A percentile compares a stretch with the other conserved stretches of the same genome.
Evolutionary conservation across 257 asterid genomes (phyloP).

Genomic region (Solanum habrochaites): DNA sequence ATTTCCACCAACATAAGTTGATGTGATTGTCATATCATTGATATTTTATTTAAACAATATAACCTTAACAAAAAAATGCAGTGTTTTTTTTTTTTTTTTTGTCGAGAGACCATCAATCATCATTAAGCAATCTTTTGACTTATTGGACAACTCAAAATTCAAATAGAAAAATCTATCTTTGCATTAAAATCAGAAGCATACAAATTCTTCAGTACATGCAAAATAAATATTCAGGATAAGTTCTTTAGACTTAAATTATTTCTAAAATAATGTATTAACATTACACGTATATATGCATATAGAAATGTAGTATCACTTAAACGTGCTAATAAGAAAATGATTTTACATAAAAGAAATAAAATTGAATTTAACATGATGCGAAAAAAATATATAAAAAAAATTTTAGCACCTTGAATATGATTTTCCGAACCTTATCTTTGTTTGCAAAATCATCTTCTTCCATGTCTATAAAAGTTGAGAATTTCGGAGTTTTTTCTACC

Average conservation of each 20-base stretch:
- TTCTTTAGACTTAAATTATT: neutral
- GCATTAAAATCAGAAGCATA: neutral
- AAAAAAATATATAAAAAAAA: neutral
- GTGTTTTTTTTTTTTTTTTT: no score
- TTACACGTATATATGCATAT: neutral
- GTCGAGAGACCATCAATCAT: neutral
- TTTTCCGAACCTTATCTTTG: neutral
- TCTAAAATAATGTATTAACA: neutral
- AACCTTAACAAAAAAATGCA: neutral
- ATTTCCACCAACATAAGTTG: neutral
- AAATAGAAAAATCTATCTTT: neutral
- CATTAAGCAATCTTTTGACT: neutral
- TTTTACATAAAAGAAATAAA: neutral
- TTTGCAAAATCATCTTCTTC: neutral
- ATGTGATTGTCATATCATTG: neutral
- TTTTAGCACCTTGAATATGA: neutral
- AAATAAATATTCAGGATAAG: neutral
- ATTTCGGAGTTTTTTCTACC: neutral
- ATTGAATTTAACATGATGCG: neutral
- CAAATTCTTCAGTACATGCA: neutral
- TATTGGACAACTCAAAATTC: neutral
- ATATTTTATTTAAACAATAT: neutral
- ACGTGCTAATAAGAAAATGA: neutral
- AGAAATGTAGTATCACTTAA: neutral
- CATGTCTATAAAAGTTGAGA: neutral